Percentiles rank a stretch among this genome's conserved stretches.
Conservation (phyloP, 768 basidiomycete species). For the Collybiopsis luxurians region DNA sequence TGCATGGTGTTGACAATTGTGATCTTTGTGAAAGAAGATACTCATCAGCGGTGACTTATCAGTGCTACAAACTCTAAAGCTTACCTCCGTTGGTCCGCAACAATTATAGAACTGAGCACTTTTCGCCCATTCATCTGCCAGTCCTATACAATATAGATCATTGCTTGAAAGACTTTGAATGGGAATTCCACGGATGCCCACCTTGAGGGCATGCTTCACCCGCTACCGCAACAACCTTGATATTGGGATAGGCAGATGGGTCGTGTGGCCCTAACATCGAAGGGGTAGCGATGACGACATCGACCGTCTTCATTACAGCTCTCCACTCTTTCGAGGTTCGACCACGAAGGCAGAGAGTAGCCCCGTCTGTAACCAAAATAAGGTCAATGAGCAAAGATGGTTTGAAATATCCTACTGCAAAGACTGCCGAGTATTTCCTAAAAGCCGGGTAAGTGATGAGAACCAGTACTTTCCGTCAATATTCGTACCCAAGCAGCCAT, state of each 20-base stretch:
- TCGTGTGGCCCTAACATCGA: conserved; percentile 39
- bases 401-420: too few relatives aligned
- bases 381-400: too few relatives aligned
- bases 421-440: conserved; percentile 42
- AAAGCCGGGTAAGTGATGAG: not conserved
- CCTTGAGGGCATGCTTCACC: conserved; percentile 44
- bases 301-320: conserved; percentile 37
- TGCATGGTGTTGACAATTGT: conserved; percentile 60
- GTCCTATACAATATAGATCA: conserved; percentile 14
- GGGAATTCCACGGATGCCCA: conserved; percentile 15
- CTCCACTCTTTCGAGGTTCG: conserved; percentile 40
- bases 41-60: conserved; percentile 2
- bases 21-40: conserved; percentile 27
- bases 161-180: not conserved
- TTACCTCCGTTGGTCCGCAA: conserved; percentile 57
- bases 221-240: conserved; percentile 38
- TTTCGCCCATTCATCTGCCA: conserved; percentile 45
- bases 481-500: conserved; percentile 39
- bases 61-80: not conserved
- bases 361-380: too few relatives aligned
- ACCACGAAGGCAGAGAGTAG: conserved; percentile 43
- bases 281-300: conserved; percentile 45
- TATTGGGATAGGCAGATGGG: conserved; percentile 39
- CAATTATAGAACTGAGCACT: conserved; percentile 46
- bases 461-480: not conserved